A percentile compares a stretch with the other conserved stretches of the same genome.
phyloP scores from a whole-genome alignment of 2,329 filamentous ascomycete species.

The Didymella lethalis region DNA sequence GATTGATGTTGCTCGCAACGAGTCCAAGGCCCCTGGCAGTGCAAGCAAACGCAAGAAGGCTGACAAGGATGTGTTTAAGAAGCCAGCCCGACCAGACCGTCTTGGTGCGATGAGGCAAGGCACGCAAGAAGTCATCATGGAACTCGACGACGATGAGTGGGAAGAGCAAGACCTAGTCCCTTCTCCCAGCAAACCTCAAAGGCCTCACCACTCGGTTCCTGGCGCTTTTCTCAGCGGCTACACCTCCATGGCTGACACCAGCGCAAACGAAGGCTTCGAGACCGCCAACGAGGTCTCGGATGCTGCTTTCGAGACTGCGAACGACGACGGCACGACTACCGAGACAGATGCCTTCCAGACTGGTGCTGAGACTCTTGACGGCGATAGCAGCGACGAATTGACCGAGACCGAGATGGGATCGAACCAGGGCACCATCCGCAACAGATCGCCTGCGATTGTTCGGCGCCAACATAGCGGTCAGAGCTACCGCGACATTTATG shows the following conservation, averaged over 20 bases:
- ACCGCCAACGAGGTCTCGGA: conserved; percentile 77
- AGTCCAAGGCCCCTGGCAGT: conserved; percentile 55
- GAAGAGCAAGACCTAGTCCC: conserved; percentile 75
- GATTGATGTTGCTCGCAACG: conserved; percentile 72
- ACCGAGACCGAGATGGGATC: conserved; percentile 80
- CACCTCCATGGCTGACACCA: conserved; percentile 47
- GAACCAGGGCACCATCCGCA: conserved; percentile 37
- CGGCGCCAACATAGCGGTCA: conserved; percentile 56
- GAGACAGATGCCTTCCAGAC: conserved; percentile 97
- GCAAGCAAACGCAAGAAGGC: conserved; percentile 65
- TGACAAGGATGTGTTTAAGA: conserved; percentile 72
- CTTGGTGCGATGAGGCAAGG: conserved; percentile 77
- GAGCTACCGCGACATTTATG: conserved; percentile 72
- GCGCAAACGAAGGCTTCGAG: conserved; percentile 74
- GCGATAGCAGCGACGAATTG: conserved; percentile 78
- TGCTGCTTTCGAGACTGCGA: conserved; percentile 73
- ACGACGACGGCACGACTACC: conserved; percentile 74
- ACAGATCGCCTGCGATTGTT: conserved; percentile 52
- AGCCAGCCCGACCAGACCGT: conserved; percentile 73
- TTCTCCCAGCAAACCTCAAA: conserved; percentile 58
- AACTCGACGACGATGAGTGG: conserved; percentile 78
- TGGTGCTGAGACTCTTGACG: conserved; percentile 75
- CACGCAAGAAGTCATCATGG: conserved; percentile 78
- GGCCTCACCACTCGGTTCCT: conserved; percentile 36
- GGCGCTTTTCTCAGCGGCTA: conserved; percentile 45